phyloP scores from a whole-genome alignment of 1,139 yeast species.

The Sugiyamaella castrensis region DNA sequence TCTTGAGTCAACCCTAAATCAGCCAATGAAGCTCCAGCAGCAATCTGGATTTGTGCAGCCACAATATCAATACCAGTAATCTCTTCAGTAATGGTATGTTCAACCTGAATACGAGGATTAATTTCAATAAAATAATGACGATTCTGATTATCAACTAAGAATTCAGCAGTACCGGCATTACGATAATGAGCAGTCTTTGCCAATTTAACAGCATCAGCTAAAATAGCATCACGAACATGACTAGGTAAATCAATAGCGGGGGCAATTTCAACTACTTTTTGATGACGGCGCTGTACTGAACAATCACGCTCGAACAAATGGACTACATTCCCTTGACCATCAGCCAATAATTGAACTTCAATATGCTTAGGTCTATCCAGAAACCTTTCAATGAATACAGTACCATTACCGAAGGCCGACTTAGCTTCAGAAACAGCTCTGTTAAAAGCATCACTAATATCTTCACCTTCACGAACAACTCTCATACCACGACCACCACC shows the following conservation, averaged over 20 bases:
- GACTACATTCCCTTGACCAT: constrained; percentile 88
- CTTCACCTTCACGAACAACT: constrained; percentile 96
- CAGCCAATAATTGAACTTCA: constrained; percentile 95
- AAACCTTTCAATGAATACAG: constrained; percentile 95
- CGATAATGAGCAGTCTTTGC: constrained; percentile 87
- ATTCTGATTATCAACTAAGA: constrained; percentile 87
- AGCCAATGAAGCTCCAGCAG: constrained; percentile 94
- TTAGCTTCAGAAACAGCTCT: constrained; percentile 95
- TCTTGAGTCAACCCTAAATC: constrained; percentile 93
- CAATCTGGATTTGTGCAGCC: constrained; percentile 98
- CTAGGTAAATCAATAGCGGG: constrained; percentile 93
- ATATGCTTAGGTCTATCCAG: constrained; percentile 95
- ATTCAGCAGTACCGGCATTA: constrained; percentile 99
- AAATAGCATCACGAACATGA: constrained; percentile 81
- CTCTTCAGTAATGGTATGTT: constrained; percentile 98
- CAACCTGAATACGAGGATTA: constrained; percentile 98
- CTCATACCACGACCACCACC: constrained; percentile 99
- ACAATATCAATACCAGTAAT: constrained; percentile 97
- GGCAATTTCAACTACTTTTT: constrained; percentile 97
- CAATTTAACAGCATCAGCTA: constrained; percentile 89
- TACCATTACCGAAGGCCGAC: constrained; percentile 95
- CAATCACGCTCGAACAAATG: constrained; percentile 98
- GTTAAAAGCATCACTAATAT: constrained; percentile 82
- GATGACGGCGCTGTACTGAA: constrained; percentile 98
- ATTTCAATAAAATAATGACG: constrained; percentile 98